A percentile compares a stretch with the other conserved stretches of the same genome.
Conservation (phyloP, 805 yeast species). For the Ogataea neopini region DNA sequence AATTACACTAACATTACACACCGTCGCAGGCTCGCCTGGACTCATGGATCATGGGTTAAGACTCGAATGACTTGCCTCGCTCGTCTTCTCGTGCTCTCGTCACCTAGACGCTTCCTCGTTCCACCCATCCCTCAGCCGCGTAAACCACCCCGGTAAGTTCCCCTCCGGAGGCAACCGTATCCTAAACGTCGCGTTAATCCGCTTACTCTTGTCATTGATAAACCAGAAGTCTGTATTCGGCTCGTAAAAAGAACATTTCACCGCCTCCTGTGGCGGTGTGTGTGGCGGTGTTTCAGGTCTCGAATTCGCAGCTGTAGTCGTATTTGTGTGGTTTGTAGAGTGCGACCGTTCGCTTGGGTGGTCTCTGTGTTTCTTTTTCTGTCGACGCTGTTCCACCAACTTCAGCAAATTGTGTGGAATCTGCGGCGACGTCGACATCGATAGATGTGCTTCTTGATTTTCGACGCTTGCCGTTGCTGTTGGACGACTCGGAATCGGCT, state of each 20-base stretch:
- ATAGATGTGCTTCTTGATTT: constrained; percentile 16
- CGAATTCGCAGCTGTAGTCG: background rate
- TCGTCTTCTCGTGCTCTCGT: background rate
- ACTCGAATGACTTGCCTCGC: background rate
- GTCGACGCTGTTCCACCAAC: constrained; percentile 51
- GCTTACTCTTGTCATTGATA: constrained; percentile 36
- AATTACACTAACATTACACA: no score
- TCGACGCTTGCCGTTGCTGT: background rate
- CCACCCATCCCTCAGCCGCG: constrained; percentile 64
- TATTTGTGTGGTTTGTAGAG: constrained; percentile 1
- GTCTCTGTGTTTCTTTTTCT: constrained; percentile 35
- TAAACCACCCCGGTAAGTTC: constrained; percentile 77
- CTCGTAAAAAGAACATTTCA: constrained; percentile 33
- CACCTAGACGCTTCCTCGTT: constrained; percentile 40
- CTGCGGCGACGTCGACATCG: constrained; percentile 66
- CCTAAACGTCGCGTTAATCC: constrained; percentile 38
- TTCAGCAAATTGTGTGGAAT: constrained; percentile 61
- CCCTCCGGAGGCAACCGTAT: constrained; percentile 61
- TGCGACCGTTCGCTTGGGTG: constrained; percentile 7
- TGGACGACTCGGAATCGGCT: background rate
- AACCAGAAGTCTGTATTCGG: constrained; percentile 32
- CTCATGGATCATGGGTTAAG: no score
- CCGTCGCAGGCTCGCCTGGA: no score
- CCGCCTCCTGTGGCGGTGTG: constrained; percentile 14
- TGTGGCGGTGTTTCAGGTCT: constrained; percentile 12